Evolutionary conservation across 1,284 basidiomycete species (phyloP).

Genomic region (Malassezia vespertilionis): DNA sequence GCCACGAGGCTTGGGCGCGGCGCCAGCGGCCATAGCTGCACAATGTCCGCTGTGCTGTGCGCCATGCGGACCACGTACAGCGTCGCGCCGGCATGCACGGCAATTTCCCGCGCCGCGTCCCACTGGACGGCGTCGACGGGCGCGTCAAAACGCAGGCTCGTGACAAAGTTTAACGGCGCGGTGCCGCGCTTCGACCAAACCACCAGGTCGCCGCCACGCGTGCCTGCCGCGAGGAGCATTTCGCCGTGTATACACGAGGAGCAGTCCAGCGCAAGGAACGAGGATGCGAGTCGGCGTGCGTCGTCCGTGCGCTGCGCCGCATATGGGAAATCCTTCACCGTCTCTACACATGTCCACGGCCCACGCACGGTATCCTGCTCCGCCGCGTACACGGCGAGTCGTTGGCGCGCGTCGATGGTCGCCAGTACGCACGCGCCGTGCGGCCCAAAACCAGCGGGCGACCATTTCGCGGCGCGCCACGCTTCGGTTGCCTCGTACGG

Average conservation of each 20-base stretch:
- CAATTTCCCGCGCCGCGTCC: neutral
- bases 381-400: neutral
- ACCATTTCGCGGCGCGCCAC: conserved; percentile 14
- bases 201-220: conserved; percentile 9
- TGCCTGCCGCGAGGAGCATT: conserved; percentile 8
- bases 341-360: conserved; percentile 1
- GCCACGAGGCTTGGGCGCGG: neutral
- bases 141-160: neutral
- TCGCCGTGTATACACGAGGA: neutral
- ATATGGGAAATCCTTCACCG: neutral
- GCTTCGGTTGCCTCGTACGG: too few relatives aligned
- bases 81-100: neutral
- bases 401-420: conserved; percentile 2
- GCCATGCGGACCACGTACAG: neutral
- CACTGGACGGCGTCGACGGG: neutral
- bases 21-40: neutral
- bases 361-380: neutral
- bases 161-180: neutral
- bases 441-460: conserved; percentile 8
- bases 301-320: neutral
- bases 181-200: neutral
- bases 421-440: conserved; percentile 9
- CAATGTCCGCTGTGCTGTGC: neutral
- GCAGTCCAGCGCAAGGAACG: neutral
- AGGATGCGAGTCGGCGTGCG: neutral